Base-by-base conservation (phyloP, 1,284 basidiomycete genomes). In the Phlebopus sp. region DNA sequence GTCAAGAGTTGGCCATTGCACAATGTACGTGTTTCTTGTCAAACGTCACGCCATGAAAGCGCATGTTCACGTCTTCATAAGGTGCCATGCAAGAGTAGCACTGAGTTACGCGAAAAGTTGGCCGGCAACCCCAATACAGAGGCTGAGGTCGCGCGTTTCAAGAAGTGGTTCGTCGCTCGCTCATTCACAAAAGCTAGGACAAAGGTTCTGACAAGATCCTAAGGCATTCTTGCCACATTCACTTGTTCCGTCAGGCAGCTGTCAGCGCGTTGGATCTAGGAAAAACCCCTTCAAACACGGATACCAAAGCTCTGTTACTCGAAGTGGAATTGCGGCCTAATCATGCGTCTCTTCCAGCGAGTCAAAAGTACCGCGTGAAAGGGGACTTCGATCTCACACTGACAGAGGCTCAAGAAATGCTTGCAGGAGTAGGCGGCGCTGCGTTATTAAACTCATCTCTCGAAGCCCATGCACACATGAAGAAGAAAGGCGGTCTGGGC, bases 1-100 rank as follows among this genome's bases (percentile, higher is more conserved):
- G 35, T 48, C n/a, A 43, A 42, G 30, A 48, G 41, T 37, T 48
- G 46, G 46, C 34, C 46, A 18, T 25, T 43, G 15, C 46, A 48
- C 32, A 48, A 43, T 40, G 45, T 47, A 47, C 10, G 27, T 9
- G 27, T 25, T 38, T n/a, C 30, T n/a, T n/a, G 8, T 30, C 40
- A 14, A 6, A 6, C 11, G 9, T 21, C 37, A 5, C 14, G 18
- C 13, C 17, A 15, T 29, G 18, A 2, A 23, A 30, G 19, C 17
- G n/a, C 15, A 4, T 15, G 25, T 1, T 9, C 17, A 23, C 21
- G 4, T 23, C 6, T 7, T 13, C 36, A 11, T 4, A 30, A 39
- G 42, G 27, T 27, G 11, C 30, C 15, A 11, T 48, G 47, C 41
- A 49, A 30, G 37, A 40, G 30, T 35, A 40, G 25, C 17, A 15